Percentiles rank a stretch among this genome's conserved stretches.
Conservation (phyloP, 2,329 filamentous ascomycete species). For the Botrytis galanthina region DNA sequence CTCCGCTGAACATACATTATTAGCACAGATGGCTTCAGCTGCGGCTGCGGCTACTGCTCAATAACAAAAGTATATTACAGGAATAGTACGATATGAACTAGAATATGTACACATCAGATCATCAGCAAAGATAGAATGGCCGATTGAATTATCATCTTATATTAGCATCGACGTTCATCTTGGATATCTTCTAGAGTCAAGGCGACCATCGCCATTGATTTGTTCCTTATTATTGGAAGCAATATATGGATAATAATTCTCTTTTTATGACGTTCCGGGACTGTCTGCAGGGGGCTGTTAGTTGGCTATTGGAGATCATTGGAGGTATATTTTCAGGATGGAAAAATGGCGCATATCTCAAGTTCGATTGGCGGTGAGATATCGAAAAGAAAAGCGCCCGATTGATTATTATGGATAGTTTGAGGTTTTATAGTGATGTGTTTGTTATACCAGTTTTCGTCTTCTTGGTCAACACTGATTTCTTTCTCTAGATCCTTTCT, state of each 20-base stretch:
- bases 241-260: not conserved
- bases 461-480: not conserved
- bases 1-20: slow-evolving; percentile 13
- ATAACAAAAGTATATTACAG: not conserved
- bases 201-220: not conserved
- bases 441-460: not conserved
- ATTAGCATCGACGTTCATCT: not conserved
- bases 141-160: not conserved
- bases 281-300: not conserved
- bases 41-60: slow-evolving; percentile 24
- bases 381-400: not conserved
- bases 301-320: not conserved
- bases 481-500: not conserved
- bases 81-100: not conserved
- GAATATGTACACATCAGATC: not conserved
- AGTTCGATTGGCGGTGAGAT: not conserved
- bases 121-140: not conserved
- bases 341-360: not conserved
- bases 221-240: not conserved
- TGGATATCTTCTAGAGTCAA: not conserved
- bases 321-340: not conserved
- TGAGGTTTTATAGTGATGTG: not conserved
- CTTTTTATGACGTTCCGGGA: not conserved
- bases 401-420: not conserved
- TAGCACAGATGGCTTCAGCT: slow-evolving; percentile 30